A percentile compares a stretch with the other conserved stretches of the same genome.
Conservation (phyloP, 139 green algal species). For the Coccomyxa sp. region DNA sequence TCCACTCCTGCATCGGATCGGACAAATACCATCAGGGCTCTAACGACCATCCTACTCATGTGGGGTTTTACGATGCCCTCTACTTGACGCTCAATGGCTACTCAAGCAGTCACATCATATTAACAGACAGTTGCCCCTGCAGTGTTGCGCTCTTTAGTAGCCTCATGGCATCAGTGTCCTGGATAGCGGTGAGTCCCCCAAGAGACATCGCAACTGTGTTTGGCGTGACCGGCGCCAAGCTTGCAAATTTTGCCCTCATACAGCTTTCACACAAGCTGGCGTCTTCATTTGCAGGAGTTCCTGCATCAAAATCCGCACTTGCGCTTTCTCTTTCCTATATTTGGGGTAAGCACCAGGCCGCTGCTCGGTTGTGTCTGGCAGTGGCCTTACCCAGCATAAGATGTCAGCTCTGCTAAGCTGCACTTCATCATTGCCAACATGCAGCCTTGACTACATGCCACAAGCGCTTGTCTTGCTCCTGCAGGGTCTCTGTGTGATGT, state of each 20-base stretch:
- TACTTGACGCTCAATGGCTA: no score
- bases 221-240: background rate
- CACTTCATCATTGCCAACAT: background rate
- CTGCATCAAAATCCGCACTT: background rate
- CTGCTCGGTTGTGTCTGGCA: no score
- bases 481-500: background rate
- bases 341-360: background rate
- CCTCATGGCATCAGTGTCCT: background rate
- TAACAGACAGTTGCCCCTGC: no score
- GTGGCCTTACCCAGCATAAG: no score
- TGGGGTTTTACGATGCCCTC: no score
- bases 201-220: background rate
- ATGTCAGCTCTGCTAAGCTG: background rate
- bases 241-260: background rate
- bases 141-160: background rate
- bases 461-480: background rate
- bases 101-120: no score
- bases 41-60: no score
- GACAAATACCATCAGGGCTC: no score
- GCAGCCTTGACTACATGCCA: background rate
- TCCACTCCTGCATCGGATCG: no score
- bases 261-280: background rate
- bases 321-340: background rate
- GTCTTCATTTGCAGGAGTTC: background rate
- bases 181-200: background rate